Conservation (phyloP, 768 basidiomycete species). For the Tubosaeta brunneosetosa region DNA sequence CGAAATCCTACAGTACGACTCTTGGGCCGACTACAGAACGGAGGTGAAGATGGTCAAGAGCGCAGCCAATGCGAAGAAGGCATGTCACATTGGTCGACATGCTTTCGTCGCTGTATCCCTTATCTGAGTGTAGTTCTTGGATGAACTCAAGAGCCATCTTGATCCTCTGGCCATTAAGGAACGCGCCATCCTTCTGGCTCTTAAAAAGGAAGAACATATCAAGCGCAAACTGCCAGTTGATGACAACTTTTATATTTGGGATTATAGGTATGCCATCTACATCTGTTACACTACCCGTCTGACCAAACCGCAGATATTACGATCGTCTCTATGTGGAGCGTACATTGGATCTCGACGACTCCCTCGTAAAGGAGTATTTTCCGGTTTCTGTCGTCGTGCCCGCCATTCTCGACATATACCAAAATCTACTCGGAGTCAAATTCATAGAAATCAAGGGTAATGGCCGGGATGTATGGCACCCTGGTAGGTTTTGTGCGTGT, state of each 20-base stretch:
- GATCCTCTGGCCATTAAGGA: constrained; percentile 70
- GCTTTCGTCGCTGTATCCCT: neutral
- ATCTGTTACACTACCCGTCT: neutral
- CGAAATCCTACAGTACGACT: constrained; percentile 63
- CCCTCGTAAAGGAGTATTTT: constrained; percentile 84
- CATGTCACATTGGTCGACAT: constrained; percentile 21
- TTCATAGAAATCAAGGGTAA: constrained; percentile 55
- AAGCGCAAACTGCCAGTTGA: constrained; percentile 59
- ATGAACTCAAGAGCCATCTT: constrained; percentile 70
- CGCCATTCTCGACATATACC: constrained; percentile 78
- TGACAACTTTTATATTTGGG: constrained; percentile 77
- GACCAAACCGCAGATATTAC: constrained; percentile 24
- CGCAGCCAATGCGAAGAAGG: constrained; percentile 55
- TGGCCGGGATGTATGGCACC: constrained; percentile 71
- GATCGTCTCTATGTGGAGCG: constrained; percentile 52
- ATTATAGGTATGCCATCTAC: constrained; percentile 53
- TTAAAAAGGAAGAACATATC: constrained; percentile 73
- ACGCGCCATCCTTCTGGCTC: constrained; percentile 54
- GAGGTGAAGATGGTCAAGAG: constrained; percentile 85
- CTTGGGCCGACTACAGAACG: constrained; percentile 81
- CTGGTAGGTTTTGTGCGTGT: constrained; percentile 40
- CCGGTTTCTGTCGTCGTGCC: constrained; percentile 81
- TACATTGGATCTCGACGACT: constrained; percentile 67
- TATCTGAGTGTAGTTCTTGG: constrained; percentile 54
- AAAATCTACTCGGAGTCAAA: constrained; percentile 70